Percentiles rank a stretch among this genome's conserved stretches.
Evolutionary conservation across 2,329 filamentous ascomycete genomes (phyloP).

Genomic region (Trichoderma afroharzianum): DNA sequence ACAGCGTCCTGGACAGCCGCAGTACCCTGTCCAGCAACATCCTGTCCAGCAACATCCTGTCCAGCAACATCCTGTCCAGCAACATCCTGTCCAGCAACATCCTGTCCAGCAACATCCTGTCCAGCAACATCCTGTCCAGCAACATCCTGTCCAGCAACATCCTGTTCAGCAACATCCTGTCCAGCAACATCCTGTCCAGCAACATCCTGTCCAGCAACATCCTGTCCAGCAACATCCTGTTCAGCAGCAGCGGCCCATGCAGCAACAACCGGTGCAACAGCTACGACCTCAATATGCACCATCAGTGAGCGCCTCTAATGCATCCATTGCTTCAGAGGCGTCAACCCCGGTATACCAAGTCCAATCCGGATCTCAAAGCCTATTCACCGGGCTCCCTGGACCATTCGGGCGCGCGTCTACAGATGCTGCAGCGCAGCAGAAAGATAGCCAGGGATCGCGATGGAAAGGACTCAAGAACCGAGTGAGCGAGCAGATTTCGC

Average conservation of each 20-base stretch:
- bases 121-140: not conserved
- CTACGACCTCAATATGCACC: not conserved
- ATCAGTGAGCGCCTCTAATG: conserved; percentile 1
- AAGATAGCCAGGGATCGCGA: conserved; percentile 27
- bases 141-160: not conserved
- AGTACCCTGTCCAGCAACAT: not conserved
- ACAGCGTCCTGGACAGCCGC: not conserved
- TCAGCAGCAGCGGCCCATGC: not conserved
- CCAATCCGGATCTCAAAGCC: not conserved
- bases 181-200: not conserved
- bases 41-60: not conserved
- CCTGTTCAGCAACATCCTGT: too few species aligned
- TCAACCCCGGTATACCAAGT: not conserved
- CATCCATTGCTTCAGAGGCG: not conserved
- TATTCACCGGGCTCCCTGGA: not conserved
- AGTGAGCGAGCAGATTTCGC: conserved; percentile 30
- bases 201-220: not conserved
- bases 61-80: not conserved
- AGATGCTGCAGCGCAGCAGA: conserved; percentile 5
- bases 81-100: not conserved
- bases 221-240: not conserved
- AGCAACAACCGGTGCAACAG: not conserved
- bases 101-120: too few species aligned
- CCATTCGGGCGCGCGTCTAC: not conserved
- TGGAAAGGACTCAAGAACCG: conserved; percentile 35